Base-by-base conservation (phyloP, 768 basidiomycete genomes). In the Gymnopilus dilepis region DNA sequence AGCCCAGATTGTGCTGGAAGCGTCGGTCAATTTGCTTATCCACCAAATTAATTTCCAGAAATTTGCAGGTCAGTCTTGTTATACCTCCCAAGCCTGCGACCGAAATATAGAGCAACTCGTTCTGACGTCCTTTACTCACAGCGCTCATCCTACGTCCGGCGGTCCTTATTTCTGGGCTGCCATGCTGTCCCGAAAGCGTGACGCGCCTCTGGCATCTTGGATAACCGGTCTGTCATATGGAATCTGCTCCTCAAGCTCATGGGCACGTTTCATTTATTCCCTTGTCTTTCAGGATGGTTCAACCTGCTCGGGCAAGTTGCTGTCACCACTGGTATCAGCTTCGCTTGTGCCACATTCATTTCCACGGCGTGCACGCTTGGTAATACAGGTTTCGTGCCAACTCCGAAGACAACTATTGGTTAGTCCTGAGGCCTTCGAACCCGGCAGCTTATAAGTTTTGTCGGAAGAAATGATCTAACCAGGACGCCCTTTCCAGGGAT, bases 81-180 rank as follows among this genome's bases (percentile, higher is more conserved):
- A 11, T 4, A n/a, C 1, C 24, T 28, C 8, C 33, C 4, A 24
- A 22, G 7, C 15, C 19, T 40, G 15, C 7, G 19, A 4, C 3
- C 19, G 7, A 30, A 1, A 50, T 37, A 4, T 9, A 24, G 24
- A 3, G 12, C 1, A 33, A 1, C 0, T 31, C 19, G 13, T 1
- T 50, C 19, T 24, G 22, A 34, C 15, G 11, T 24, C 53, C 31
- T 2, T n/a, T 19, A 22, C 2, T 51, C 21, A 6, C 61, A 89
- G 87, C 63, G 86, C 88, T 2, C 88, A 86, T 75, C 88, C 87
- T 4, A 89, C 88, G 2, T 87, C 84, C 51, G 88, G 90, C 6
- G 90, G 90, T 0, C 90, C 91, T 0, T 91, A 91, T 67, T 91
- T 87, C 72, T 91, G 90, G 91, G 86, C 89, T n/a, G 89, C 90